Base-by-base conservation (phyloP, 176 grass and related monocot genomes). In the Oryza meridionalis region DNA sequence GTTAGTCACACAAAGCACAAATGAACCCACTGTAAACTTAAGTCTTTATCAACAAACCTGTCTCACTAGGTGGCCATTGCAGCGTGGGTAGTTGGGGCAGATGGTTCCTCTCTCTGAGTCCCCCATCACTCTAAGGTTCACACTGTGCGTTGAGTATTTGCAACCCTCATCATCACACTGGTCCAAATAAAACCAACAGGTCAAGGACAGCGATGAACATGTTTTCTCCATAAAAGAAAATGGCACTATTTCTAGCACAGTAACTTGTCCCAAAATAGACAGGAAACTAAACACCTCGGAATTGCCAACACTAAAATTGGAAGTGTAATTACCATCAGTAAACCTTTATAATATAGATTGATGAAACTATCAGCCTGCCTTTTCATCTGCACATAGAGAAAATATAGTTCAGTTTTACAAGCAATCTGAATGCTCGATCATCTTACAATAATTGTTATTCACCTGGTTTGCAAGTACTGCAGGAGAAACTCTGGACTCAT, bases 341-440 rank as follows among this genome's bases (percentile, higher is more conserved):
- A 67, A 73, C 93, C 88, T 89, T 96, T 94, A 55, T 99, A 99
- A 83, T 96, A 99, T 9, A 80, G 78, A 38, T 62, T 90, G 62
- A 94, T 94, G 76, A 96, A 96, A 91, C 79, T 91, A 79, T 99
- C 97, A 86, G 88, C 93, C 76, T 94, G 97, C 61, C 97, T 94
- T 90, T 99, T 99, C 61, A 96, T 90, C 93, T 99, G 81, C 78
- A 80, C 47, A 75, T 84, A 35, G 25, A 68, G 29, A 50, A 79
- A 77, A 79, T n/a, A 69, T 46, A 42, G 72, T 64, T 75, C 35
- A 84, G 44, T 72, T 84, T 84, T 77, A 51, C 70, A 22, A 80
- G 63, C 58, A 66, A 65, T 71, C 65, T 24, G 32, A 64, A 81
- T 85, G 58, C 44, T 66, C 37, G 5, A 62, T 43, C 40, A 29